Base-by-base conservation (phyloP, 2,329 filamentous ascomycete species). In the Colletotrichum truncatum region DNA sequence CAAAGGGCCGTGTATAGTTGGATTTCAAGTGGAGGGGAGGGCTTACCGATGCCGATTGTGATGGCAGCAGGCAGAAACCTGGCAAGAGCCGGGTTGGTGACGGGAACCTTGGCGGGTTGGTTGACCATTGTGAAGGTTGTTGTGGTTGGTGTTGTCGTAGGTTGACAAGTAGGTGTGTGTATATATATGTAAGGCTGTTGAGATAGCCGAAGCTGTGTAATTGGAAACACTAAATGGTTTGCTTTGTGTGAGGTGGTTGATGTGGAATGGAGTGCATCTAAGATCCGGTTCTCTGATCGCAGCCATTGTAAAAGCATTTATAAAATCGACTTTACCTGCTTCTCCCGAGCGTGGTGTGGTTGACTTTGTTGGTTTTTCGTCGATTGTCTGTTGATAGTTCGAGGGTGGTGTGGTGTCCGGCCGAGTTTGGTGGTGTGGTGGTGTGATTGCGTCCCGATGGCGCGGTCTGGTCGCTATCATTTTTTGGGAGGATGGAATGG, bases 401-500 rank as follows among this genome's bases (percentile, higher is more conserved):
- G 63, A 63, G 28, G 36, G 63, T 66, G 63, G 63, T 66, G 63
- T 26, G 63, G 63, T 66, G 26, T 30, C 26, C 28, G 56, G 48
- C 49, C 56, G 48, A 30, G 58, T 55, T 12, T 54, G 62, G 62
- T 25, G 56, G 56, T 25, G 39, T n/a, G 48, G 62, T 65, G 62
- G 62, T 65, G 62, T 61, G 62, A 65, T 65, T 60, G 34, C 48
- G 14, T 65, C 48, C 62, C 62, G 41, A 36, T 61, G 48, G 62
- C 49, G 56, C 48, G 56, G 62, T 49, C 56, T 52, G 26, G 30
- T 46, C 18, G 32, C n/a, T 49, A 16, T 34, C 46, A 18, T 28
- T n/a, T 3, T 51, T 21, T 46, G 26, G 26, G 53, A 8, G 53
- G 26, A n/a, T n/a, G n/a, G n/a, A n/a, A n/a, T n/a, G n/a, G n/a